Evolutionary conservation across 768 basidiomycete genomes (phyloP).

Genomic region (Glaciozyma martinii): DNA sequence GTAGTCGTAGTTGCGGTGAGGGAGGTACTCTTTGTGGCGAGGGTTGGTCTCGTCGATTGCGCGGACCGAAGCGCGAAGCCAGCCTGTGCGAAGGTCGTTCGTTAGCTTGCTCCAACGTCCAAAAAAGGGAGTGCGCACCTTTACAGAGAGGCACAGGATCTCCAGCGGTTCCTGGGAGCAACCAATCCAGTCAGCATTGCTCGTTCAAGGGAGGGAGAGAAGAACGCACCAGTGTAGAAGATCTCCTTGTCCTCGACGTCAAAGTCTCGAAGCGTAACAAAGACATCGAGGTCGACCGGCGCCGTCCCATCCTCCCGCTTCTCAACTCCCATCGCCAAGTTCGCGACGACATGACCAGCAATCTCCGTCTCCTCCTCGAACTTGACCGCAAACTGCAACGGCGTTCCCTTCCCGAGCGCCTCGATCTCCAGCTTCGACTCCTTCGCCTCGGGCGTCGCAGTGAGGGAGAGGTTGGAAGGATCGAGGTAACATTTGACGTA

Average conservation of each 20-base stretch:
- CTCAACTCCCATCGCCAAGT: constrained; percentile 23
- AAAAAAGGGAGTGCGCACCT: not conserved
- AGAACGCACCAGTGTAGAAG: constrained; percentile 28
- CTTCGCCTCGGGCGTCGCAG: not conserved
- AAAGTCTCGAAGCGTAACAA: constrained; percentile 32
- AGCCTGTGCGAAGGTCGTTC: constrained; percentile 11
- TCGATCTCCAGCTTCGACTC: constrained; percentile 14
- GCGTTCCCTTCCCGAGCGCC: constrained; percentile 23
- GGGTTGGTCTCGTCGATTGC: constrained; percentile 30
- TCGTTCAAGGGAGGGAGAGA: too few species aligned
- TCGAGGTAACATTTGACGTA: constrained; percentile 26
- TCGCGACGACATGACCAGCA: constrained; percentile 31
- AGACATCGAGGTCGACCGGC: constrained; percentile 34
- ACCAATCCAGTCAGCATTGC: too few species aligned
- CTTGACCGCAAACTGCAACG: constrained; percentile 13
- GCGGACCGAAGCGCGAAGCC: constrained; percentile 34
- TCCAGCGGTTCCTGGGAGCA: constrained; percentile 28
- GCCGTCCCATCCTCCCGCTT: constrained; percentile 8
- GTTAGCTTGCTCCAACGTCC: not conserved
- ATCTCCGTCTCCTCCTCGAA: constrained; percentile 33
- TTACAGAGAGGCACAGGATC: constrained; percentile 33
- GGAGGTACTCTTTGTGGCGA: constrained; percentile 32
- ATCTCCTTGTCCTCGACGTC: constrained; percentile 30
- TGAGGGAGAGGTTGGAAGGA: not conserved
- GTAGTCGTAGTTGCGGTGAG: constrained; percentile 31